Conservation (phyloP, 2,329 filamentous ascomycete species). For the Fusarium nematophilum region DNA sequence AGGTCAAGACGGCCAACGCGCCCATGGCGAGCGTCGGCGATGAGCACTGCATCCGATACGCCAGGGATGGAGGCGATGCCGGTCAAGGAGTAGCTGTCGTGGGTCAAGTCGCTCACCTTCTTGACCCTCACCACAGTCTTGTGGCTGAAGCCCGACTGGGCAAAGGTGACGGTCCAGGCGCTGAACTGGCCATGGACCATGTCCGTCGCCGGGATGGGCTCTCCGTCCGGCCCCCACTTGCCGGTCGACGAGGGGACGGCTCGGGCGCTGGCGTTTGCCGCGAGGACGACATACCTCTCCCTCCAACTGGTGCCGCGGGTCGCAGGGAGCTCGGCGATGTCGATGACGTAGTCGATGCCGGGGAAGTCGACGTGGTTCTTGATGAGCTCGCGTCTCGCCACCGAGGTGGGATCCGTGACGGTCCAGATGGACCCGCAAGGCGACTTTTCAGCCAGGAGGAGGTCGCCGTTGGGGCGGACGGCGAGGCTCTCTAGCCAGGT, state of each 20-base stretch:
- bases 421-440: constrained; percentile 2
- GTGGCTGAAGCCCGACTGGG: background rate
- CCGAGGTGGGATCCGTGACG: constrained; percentile 6
- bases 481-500: constrained; percentile 13
- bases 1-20: constrained; percentile 23
- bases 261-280: background rate
- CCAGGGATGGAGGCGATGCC: constrained; percentile 25
- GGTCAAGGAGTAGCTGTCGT: constrained; percentile 11
- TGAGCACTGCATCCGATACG: constrained; percentile 13
- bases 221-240: constrained; percentile 3
- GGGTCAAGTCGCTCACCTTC: constrained; percentile 21
- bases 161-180: constrained; percentile 16
- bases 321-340: constrained; percentile 3
- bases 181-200: constrained; percentile 2
- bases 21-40: constrained; percentile 20
- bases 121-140: constrained; percentile 1
- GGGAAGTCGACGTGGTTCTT: constrained; percentile 22
- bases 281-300: constrained; percentile 26
- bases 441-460: constrained; percentile 2
- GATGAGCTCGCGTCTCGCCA: background rate
- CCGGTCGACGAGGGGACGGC: background rate
- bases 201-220: constrained; percentile 10
- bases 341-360: constrained; percentile 1
- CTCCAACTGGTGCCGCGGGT: background rate
- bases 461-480: constrained; percentile 10